phyloP scores from a whole-genome alignment of 2,329 filamentous ascomycete species.

The Xylariaceae sp. region DNA sequence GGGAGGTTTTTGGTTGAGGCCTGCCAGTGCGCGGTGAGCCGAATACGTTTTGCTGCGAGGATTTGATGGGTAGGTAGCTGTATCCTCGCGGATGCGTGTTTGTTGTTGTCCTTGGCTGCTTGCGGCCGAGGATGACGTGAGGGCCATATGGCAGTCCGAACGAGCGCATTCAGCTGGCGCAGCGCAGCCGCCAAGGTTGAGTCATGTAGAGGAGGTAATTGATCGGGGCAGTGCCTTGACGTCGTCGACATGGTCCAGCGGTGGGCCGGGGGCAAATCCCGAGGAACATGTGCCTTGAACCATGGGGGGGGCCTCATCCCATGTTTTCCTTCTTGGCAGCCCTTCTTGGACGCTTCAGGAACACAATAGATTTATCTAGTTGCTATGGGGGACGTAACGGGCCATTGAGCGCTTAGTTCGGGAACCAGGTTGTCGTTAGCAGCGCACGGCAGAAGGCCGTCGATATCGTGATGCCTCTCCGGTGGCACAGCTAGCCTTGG shows the following conservation, averaged over 20 bases:
- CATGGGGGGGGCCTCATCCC: background rate
- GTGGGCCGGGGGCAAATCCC: slow-evolving; percentile 6
- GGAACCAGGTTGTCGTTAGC: slow-evolving; percentile 3
- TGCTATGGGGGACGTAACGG: background rate
- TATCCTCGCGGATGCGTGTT: too few species aligned
- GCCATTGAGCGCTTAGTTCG: background rate
- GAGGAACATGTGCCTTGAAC: background rate
- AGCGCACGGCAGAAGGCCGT: slow-evolving; percentile 8
- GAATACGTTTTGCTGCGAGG: too few species aligned
- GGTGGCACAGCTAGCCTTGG: slow-evolving; percentile 8
- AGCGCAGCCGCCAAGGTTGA: slow-evolving; percentile 2
- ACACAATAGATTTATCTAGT: slow-evolving; percentile 1
- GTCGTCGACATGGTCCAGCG: background rate
- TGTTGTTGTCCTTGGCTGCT: background rate
- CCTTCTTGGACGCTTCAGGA: background rate
- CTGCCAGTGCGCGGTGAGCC: too few species aligned
- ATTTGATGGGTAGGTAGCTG: too few species aligned
- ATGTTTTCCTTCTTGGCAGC: slow-evolving; percentile 2
- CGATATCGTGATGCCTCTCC: slow-evolving; percentile 5
- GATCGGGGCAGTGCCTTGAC: background rate
- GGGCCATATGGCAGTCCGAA: background rate
- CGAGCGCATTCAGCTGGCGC: background rate
- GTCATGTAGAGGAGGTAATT: background rate
- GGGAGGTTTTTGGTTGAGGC: background rate
- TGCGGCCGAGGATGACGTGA: slow-evolving; percentile 3